Evolutionary conservation across 805 yeast genomes (phyloP).

Genomic region (Candida andamanensis): DNA sequence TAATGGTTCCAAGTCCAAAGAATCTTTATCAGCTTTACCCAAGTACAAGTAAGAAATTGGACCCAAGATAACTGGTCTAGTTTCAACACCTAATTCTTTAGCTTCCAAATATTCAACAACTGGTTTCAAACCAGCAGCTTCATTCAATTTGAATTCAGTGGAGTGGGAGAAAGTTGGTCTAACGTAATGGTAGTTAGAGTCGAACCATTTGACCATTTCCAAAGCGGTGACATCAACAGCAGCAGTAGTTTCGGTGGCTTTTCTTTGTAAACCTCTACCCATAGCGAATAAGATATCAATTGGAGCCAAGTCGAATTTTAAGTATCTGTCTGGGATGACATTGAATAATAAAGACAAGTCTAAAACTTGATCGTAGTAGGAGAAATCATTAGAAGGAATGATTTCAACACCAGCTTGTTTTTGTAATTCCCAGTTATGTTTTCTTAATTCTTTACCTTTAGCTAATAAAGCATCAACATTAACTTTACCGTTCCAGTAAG

Average conservation of each 20-base stretch:
- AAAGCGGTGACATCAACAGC: constrained; percentile 98
- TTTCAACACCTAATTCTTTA: constrained; percentile 89
- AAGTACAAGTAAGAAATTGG: constrained; percentile 92
- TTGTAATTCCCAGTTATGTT: constrained; percentile 96
- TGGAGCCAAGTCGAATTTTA: constrained; percentile 82
- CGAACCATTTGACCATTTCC: constrained; percentile 99
- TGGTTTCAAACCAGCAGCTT: constrained; percentile 75
- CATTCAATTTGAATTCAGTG: constrained; percentile 89
- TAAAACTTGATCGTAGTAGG: constrained; percentile 95
- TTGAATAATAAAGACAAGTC: constrained; percentile 91
- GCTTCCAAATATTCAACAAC: constrained; percentile 98
- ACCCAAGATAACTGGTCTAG: constrained; percentile 96
- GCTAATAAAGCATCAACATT: constrained; percentile 80
- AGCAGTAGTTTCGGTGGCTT: constrained; percentile 77
- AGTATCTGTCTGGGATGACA: constrained; percentile 94
- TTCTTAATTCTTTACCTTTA: constrained; percentile 94
- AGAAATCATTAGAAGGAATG: constrained; percentile 97
- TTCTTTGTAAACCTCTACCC: constrained; percentile 99
- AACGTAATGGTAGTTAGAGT: constrained; percentile 98
- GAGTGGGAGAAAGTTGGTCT: constrained; percentile 98
- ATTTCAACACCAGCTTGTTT: constrained; percentile 94
- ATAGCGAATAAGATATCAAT: constrained; percentile 94
- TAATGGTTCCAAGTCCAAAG: constrained; percentile 91
- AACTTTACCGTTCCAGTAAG: constrained; percentile 97
- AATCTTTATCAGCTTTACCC: constrained; percentile 99